These are phyloP conservation scores for Cystobasidiopsis lactophilus DNA, from an alignment of 768 basidiomycete genomes.

Conservation along the genomic window DNA sequence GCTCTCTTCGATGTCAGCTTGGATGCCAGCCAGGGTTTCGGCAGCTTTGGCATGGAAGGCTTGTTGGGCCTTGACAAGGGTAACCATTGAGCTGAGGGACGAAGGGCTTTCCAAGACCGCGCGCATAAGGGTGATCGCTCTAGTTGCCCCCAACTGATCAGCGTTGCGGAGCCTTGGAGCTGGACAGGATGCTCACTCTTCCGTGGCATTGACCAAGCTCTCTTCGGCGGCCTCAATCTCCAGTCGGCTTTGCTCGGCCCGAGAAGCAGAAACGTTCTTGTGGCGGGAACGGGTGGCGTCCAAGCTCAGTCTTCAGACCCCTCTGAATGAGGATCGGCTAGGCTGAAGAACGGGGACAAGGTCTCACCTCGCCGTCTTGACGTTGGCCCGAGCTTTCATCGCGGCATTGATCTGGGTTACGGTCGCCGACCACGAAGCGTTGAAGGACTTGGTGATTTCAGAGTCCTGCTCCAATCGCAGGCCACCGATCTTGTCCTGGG, in stretches of 20 bases:
- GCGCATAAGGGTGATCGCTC: conserved; percentile 22
- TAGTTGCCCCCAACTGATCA: conserved; percentile 29
- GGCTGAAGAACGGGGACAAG: conserved; percentile 24
- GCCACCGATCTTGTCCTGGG: conserved; percentile 60
- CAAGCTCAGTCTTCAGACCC: conserved; percentile 79
- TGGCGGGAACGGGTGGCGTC: conserved; percentile 62
- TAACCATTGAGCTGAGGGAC: conserved; percentile 79
- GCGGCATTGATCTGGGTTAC: conserved; percentile 65
- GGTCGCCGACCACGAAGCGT: conserved; percentile 67
- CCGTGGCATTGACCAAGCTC: conserved; percentile 91
- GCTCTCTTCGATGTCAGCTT: conserved; percentile 82
- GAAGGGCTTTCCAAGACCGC: conserved; percentile 92
- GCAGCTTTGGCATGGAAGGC: conserved; percentile 26
- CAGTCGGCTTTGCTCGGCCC: conserved; percentile 64
- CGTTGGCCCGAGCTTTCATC: conserved; percentile 46
- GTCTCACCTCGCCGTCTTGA: conserved; percentile 25
- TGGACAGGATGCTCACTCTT: conserved; percentile 57
- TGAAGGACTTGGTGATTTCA: conserved; percentile 38
- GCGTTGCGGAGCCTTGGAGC: neutral
- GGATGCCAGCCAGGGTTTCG: conserved; percentile 55
- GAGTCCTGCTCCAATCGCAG: conserved; percentile 64
- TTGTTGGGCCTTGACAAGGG: conserved; percentile 67
- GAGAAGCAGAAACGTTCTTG: conserved; percentile 29
- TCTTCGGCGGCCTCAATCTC: conserved; percentile 36
- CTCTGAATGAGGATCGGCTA: conserved; percentile 29